Base-by-base conservation (phyloP, 148 eudicot genomes). In the Selenicereus undatus region DNA sequence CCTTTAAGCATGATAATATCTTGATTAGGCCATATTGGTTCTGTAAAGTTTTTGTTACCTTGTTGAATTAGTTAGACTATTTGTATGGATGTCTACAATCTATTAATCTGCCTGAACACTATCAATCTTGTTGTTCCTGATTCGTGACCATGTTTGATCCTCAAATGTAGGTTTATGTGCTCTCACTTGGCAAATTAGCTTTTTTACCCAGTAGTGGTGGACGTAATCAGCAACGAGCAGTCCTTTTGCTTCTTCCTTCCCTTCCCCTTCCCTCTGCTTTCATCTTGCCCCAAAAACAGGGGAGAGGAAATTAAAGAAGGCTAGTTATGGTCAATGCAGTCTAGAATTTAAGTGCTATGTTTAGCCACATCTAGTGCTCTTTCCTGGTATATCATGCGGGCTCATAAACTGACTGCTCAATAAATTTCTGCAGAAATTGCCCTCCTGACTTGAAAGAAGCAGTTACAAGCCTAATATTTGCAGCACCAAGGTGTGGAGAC, bases 371-470 rank as follows among this genome's bases (percentile, higher is more conserved):
- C 3, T 69, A 30, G 74, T 51, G 22, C 39, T 71, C 21, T 21
- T 36, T 69, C 13, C n/a, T 21, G 56, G 24, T 48, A 52, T 12
- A 22, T 62, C 8, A 2, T 62, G 45, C 7, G 13, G 13, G 4
- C 13, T 35, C 62, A 7, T n/a, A 50, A 4, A 69, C 76, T 81
- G 56, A 74, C 45, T 71, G 51, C 22, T 76, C 77, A 69, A 27
- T 74, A 45, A 48, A 26, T 83, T 52, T 82, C 22, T 76, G 71
- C 80, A 96, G 99, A 85, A 87, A 79, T 76, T 96, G 99, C 65
- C 99, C 99, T 45, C 87, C 90, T 87, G 99, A 96, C 86, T 78
- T 96, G 86, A 93, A 96, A 83, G 99, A 96, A 90, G 98, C 98
- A 81, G 77, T 96, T 86, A 65, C 98, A 43, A 91, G 98, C 80